Evolutionary conservation across 768 basidiomycete genomes (phyloP), one percentile per base, ranked within the genome.

Genomic region (Rhizopogon vinicolor): DNA sequence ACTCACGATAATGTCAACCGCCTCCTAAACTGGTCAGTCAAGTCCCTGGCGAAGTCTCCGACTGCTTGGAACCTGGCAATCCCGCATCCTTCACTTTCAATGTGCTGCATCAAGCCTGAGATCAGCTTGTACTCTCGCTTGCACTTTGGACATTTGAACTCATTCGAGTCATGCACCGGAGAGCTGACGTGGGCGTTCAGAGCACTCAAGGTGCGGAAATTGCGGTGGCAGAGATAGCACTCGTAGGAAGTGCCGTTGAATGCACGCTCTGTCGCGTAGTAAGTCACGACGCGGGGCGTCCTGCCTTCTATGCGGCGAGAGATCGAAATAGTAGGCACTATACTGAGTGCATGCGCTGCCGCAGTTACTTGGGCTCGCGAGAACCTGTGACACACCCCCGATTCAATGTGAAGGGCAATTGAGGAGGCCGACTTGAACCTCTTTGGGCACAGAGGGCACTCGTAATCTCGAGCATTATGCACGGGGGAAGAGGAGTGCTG

Each of bases 91-190:
- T 49, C 33, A 19, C 48, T 37, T 49, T 49, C 48, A 49, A 49
- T 67, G 60, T 79, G 78, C 55, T 76, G 75, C 25, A 74, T 68
- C 39, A 80, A 62, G 3, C 67, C 75, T 7, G 75, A 78, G 28
- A 78, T 63, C 33, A 74, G 60, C 41, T 65, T 67, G 61, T 71
- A 75, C 57, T 67, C 58, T 37, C 22, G 59, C 49, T 63, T 75
- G 71, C 54, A 80, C 74, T 59, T 75, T 40, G 78, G 78, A 55
- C 78, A 80, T 53, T 62, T 68, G 66, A 77, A 79, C 60, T 76
- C 69, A 49, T 73, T 63, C 28, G 54, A 62, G 56, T 74, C 33
- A 35, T 78, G 77, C 12, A 50, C 49, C 5, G 68, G 65, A 46
- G 75, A 76, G 58, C 65, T 51, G 8, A 66, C 49, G 31, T 66